A percentile compares a stretch with the other conserved stretches of the same genome.
Conservation (phyloP, 2,329 filamentous ascomycete species). For the Fusarium torreyae region DNA sequence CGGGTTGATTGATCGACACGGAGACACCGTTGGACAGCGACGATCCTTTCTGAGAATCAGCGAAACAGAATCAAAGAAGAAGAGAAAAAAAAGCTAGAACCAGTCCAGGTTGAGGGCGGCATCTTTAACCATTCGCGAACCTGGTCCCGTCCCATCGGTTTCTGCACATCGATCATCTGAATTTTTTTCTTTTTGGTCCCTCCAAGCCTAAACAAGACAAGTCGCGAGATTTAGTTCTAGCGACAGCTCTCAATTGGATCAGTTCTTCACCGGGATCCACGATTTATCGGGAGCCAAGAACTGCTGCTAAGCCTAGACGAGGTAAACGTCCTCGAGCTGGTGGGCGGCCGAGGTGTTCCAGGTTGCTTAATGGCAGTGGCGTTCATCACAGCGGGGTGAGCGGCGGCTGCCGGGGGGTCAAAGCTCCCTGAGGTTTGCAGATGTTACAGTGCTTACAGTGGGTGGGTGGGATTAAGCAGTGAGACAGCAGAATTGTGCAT, state of each 20-base stretch:
- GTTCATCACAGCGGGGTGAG: slow-evolving; percentile 28
- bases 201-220: slow-evolving; percentile 34
- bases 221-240: slow-evolving; percentile 23
- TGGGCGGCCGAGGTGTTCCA: background rate
- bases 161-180: slow-evolving; percentile 36
- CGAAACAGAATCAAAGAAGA: slow-evolving; percentile 4
- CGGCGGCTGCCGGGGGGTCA: slow-evolving; percentile 30
- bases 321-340: slow-evolving; percentile 38
- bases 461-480: slow-evolving; percentile 6
- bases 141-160: slow-evolving; percentile 11
- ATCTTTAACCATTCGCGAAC: slow-evolving; percentile 15
- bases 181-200: slow-evolving; percentile 34
- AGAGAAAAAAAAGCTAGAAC: slow-evolving; percentile 9
- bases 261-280: slow-evolving; percentile 18
- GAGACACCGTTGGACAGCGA: slow-evolving; percentile 36
- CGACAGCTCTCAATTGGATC: slow-evolving; percentile 12
- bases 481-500: slow-evolving; percentile 4
- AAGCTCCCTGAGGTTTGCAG: slow-evolving; percentile 25
- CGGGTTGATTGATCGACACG: slow-evolving; percentile 35
- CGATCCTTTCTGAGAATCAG: slow-evolving; percentile 24
- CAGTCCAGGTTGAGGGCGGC: slow-evolving; percentile 20
- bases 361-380: slow-evolving; percentile 29
- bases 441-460: slow-evolving; percentile 42
- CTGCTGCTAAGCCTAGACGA: slow-evolving; percentile 20
- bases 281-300: slow-evolving; percentile 44